Evolutionary conservation across 2,329 filamentous ascomycete genomes (phyloP).

Genomic region (Colletotrichum sp.): DNA sequence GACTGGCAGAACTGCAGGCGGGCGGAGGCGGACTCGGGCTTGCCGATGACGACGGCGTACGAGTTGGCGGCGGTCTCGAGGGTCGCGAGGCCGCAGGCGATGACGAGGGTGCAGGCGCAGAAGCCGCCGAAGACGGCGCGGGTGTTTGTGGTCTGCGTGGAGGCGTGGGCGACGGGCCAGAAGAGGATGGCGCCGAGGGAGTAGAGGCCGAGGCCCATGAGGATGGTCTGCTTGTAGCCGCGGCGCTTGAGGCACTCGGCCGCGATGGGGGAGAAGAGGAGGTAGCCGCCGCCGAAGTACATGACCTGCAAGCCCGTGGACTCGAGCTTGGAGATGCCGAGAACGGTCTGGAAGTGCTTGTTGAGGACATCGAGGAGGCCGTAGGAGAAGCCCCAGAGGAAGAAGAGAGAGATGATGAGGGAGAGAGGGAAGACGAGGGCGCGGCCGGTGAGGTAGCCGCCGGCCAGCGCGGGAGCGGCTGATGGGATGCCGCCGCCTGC

Average conservation of each 20-base stretch:
- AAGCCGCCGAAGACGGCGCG: constrained; percentile 71
- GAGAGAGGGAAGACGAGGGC: constrained; percentile 53
- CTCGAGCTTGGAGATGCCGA: constrained; percentile 47
- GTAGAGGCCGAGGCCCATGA: constrained; percentile 68
- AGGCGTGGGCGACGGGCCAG: constrained; percentile 54
- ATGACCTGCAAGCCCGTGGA: constrained; percentile 49
- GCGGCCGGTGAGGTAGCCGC: constrained; percentile 41
- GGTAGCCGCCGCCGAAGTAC: constrained; percentile 41
- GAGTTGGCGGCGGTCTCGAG: constrained; percentile 82
- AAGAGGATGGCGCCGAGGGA: constrained; percentile 62
- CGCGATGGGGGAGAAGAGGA: constrained; percentile 43
- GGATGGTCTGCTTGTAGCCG: constrained; percentile 48
- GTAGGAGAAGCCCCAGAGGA: constrained; percentile 23
- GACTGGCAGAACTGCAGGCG: constrained; percentile 59
- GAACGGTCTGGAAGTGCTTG: constrained; percentile 53
- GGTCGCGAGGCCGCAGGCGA: constrained; percentile 74
- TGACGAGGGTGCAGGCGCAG: constrained; percentile 74
- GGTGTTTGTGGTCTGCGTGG: constrained; percentile 44
- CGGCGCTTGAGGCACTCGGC: constrained; percentile 45
- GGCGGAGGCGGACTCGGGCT: constrained; percentile 57
- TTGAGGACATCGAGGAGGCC: constrained; percentile 38
- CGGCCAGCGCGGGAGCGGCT: constrained; percentile 36
- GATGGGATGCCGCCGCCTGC: constrained; percentile 46
- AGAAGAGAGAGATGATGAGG: constrained; percentile 44
- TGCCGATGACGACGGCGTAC: constrained; percentile 57